Base-by-base conservation (phyloP, 129 eudicot species). In the Silybum marianum region DNA sequence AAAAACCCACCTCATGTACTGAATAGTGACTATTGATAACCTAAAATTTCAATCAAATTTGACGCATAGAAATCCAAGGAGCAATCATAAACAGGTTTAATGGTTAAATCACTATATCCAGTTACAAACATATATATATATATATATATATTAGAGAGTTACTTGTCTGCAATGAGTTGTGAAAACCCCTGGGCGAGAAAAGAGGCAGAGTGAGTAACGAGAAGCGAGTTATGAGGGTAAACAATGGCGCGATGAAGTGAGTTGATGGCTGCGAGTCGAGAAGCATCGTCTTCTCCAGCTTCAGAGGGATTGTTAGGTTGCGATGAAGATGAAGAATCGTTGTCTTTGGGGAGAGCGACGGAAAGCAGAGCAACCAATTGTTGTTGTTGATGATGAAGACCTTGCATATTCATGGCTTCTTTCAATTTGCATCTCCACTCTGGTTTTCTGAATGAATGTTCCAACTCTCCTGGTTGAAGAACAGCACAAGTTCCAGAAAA, bases 381-480 rank as follows among this genome's bases (percentile, higher is more conserved):
- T 68, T 94, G 98, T 73, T 94, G 97, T 34, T 92, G 98, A 82
- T 94, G 98, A 78, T 94, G 97, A 82, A 94, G 90, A 44, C 97
- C 92, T 88, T 94, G 98, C 97, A 94, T 94, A 88, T 36, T 89
- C 74, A 77, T 76, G 68, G 38, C 65, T 75, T 0, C 51, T 34
- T 63, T 74, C 51, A 73, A 79, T 75, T 86, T 74, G 89, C 90
- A 87, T 90, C 80, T 91, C 90, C 78, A 23, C 72, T 26, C 51
- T 34, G 54, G 72, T 73, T 75, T 69, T 2, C 1, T 0, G 32
- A 65, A 65, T 65, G 16, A 66, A 66, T 66, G 14, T 66, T 66
- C 71, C 71, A 66, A 66, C 28, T 46, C 39, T 46, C 60, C 77
- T 69, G 54, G 54, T 65, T 73, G 38, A 80, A 82, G 23, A 58